phyloP scores from a whole-genome alignment of 108 stramenopile species.

The Fragilaria crotonensis region DNA sequence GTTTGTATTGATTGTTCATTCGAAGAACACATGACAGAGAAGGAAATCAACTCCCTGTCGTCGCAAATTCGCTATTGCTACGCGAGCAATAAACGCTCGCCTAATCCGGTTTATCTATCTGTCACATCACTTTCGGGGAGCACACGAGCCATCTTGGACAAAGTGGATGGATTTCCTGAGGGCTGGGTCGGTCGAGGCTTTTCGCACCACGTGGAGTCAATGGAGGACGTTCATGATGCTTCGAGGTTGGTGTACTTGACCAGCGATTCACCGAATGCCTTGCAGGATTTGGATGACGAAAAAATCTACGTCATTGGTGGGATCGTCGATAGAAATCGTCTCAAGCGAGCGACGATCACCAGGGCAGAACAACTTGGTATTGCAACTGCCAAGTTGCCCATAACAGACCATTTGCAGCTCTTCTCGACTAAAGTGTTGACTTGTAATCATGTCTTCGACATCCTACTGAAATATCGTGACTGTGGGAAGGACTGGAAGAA shows the following conservation, averaged over 20 bases:
- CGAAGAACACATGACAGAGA: conserved; percentile 57
- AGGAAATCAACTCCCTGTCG: conserved; percentile 58
- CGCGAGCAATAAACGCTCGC: conserved; percentile 41
- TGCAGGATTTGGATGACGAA: conserved; percentile 41
- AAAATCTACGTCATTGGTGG: conserved; percentile 80
- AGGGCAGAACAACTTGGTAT: conserved; percentile 60
- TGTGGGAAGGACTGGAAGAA: conserved; percentile 61
- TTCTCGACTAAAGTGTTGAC: conserved; percentile 61
- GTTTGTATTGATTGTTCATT: conserved; percentile 72
- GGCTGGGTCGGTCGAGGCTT: conserved; percentile 57
- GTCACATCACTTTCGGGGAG: conserved; percentile 32
- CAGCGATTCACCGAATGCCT: conserved; percentile 61
- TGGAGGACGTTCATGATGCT: conserved; percentile 44
- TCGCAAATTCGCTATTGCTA: conserved; percentile 71
- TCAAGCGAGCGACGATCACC: conserved; percentile 50
- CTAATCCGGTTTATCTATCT: conserved; percentile 39
- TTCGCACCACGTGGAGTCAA: conserved; percentile 20
- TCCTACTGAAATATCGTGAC: conserved; percentile 58
- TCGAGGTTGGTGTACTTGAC: conserved; percentile 65
- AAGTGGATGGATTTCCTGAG: conserved; percentile 68
- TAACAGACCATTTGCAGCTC: conserved; percentile 48
- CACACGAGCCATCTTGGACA: conserved; percentile 44
- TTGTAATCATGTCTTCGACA: conserved; percentile 81
- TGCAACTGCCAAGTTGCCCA: conserved; percentile 61
- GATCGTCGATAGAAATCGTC: conserved; percentile 82